Evolutionary conservation across 2,329 filamentous ascomycete species (phyloP), one percentile per base, ranked within the genome.

Genomic region (Monilinia polystroma): DNA sequence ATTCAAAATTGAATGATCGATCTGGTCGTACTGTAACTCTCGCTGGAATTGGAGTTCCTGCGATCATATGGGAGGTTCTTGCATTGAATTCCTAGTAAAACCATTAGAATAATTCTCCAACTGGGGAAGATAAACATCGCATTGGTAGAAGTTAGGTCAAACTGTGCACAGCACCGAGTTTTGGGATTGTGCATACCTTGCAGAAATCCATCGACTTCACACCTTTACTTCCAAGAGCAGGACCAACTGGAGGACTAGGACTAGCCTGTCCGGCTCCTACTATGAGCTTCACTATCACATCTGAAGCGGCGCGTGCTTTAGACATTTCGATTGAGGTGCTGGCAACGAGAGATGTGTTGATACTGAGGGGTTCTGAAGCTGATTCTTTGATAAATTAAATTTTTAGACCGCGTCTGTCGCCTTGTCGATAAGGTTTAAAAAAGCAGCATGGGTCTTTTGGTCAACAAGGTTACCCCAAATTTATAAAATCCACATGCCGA

Each of bases 151-250:
- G 18, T 16, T 7, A 60, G 8, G 12, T 38, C 6, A 26, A 51
- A 60, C 12, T 20, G 20, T 10, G n/a, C 12, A 2, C 32, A 38
- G 45, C 14, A 38, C 7, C 20, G 18, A 51, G 2, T 26, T 51
- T 10, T 26, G 14, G 45, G 41, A 41, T 23, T 53, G n/a, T 23
- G 66, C 76, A 67, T 78, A 96, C 94, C 85, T 98, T 98, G 87
- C 95, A 98, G 79, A 98, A 99, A 81, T 99, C 95, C 90, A 99
- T 99, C 67, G 91, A 96, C 83, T 99, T 99, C 70, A 99, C 91
- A 83, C 95, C 95, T 83, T 97, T 98, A 79, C 90, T 94, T 81
- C 95, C 95, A 72, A 99, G 85, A 64, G 95, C 95, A 67, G 95
- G 95, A 83, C 95, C 95, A 75, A 99, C 93, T 5, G 95, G 95